Base-by-base conservation (phyloP, 2,329 filamentous ascomycete genomes). In the Gyromitra esculenta region DNA sequence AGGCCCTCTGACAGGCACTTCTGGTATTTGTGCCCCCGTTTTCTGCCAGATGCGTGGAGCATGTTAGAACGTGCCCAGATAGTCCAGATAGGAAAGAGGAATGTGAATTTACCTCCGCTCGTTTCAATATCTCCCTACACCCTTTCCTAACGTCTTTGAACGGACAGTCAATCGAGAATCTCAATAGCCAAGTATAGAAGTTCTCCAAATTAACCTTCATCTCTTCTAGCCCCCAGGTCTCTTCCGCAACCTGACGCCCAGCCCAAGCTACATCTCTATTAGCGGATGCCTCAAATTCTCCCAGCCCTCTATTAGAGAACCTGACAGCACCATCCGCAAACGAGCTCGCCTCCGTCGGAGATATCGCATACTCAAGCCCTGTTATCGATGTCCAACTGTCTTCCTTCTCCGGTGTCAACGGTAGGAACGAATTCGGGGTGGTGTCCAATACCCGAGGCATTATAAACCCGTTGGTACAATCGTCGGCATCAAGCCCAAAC, bases 171-270 rank as follows among this genome's bases (percentile, higher is more conserved):
- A 80, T 75, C 15, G 79, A 80, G 59, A 80, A 76, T 35, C 79
- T 78, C 43, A 80, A 56, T 52, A 80, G 31, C 57, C 79, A 80
- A 21, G 78, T 64, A 56, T 80, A 80, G 57, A 80, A 80, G 54
- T 80, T 79, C 60, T 79, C 79, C 35, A 80, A 63, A 64, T 80
- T 80, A 21, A 76, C 77, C 50, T 76, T 80, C 79, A 80, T 80
- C 50, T 80, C 79, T 31, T 80, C 79, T 35, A 79, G 68, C 6
- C 78, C 79, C 78, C 79, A 77, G 18, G 73, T 71, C 66, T 80
- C 79, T 45, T 80, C 79, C 5, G 73, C 60, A 21, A 77, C 76
- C 45, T 75, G 72, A 15, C 67, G 54, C 15, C 76, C 76, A 57
- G 76, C 67, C 76, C 76, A 77, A 41, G 54, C 73, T 37, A 77